phyloP scores from a whole-genome alignment of 2,329 filamentous ascomycete genomes.

The Alternaria arborescens region DNA sequence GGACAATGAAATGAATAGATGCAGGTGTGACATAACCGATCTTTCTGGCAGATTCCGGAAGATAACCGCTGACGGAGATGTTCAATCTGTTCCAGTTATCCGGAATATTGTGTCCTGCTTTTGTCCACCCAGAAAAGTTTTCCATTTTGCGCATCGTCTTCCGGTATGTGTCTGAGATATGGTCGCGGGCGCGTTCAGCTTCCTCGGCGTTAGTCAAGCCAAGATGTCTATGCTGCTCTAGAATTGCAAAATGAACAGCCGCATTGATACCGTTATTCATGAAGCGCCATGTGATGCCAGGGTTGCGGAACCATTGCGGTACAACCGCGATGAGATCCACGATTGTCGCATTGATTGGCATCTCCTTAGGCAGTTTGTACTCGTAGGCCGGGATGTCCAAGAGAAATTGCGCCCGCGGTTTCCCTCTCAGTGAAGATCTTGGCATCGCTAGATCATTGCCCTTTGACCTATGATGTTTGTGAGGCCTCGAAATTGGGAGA shows the following conservation, averaged over 20 bases:
- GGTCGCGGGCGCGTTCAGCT: constrained; percentile 16
- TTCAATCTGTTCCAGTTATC: constrained; percentile 12
- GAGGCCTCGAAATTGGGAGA: not conserved
- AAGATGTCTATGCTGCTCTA: constrained; percentile 22
- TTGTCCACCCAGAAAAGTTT: constrained; percentile 16
- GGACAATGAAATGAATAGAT: constrained; percentile 27
- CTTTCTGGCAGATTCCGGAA: constrained; percentile 10
- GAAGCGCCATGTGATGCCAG: constrained; percentile 17
- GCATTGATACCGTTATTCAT: constrained; percentile 26
- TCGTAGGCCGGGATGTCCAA: constrained; percentile 16
- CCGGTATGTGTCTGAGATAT: constrained; percentile 27
- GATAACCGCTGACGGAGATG: constrained; percentile 14
- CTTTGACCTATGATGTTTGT: not conserved
- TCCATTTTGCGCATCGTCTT: constrained; percentile 22
- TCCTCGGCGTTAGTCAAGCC: constrained; percentile 5
- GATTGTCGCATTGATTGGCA: constrained; percentile 26
- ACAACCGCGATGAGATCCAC: constrained; percentile 28
- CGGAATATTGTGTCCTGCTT: constrained; percentile 12
- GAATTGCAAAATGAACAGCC: constrained; percentile 24
- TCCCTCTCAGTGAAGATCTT: not conserved
- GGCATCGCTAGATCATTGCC: not conserved
- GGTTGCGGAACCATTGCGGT: constrained; percentile 29
- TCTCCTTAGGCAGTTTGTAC: constrained; percentile 12
- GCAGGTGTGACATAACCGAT: constrained; percentile 1
- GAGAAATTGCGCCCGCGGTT: constrained; percentile 7